Conservation (phyloP, 1,284 basidiomycete species). For the Pascua guehoae region DNA sequence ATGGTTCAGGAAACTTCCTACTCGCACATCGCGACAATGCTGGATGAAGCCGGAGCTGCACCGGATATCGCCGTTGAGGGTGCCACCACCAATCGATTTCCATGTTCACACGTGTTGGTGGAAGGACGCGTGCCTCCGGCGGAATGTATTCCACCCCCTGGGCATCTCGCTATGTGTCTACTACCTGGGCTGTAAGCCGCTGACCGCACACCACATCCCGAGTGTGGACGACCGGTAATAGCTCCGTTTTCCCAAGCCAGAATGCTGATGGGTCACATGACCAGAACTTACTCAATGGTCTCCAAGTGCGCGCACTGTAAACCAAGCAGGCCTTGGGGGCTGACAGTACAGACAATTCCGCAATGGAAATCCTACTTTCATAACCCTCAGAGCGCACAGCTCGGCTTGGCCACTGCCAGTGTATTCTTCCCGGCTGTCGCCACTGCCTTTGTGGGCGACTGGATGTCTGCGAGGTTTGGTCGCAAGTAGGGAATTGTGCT, state of each 20-base stretch:
- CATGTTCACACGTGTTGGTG: conserved; percentile 5
- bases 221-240: too few species aligned
- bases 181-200: conserved; percentile 16
- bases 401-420: conserved; percentile 26
- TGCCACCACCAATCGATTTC: too few species aligned
- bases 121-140: conserved; percentile 15
- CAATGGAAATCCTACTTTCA: conserved; percentile 30
- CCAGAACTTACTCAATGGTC: conserved; percentile 24
- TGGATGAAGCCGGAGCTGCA: too few species aligned
- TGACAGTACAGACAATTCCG: conserved; percentile 8
- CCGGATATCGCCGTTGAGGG: too few species aligned
- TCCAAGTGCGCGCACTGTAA: conserved; percentile 13
- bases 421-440: conserved; percentile 30
- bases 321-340: conserved; percentile 17
- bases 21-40: background rate
- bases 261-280: conserved; percentile 17
- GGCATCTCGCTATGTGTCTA: conserved; percentile 18
- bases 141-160: conserved; percentile 15
- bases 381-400: conserved; percentile 18
- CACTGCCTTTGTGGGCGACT: conserved; percentile 24
- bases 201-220: background rate
- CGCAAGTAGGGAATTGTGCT: conserved; percentile 20
- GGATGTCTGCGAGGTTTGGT: conserved; percentile 21
- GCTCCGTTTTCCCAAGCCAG: too few species aligned
- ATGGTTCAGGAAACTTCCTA: conserved; percentile 9